These are phyloP conservation scores for Phaeotremella fagi DNA, from an alignment of 768 basidiomycete genomes.

Conservation along the genomic window DNA sequence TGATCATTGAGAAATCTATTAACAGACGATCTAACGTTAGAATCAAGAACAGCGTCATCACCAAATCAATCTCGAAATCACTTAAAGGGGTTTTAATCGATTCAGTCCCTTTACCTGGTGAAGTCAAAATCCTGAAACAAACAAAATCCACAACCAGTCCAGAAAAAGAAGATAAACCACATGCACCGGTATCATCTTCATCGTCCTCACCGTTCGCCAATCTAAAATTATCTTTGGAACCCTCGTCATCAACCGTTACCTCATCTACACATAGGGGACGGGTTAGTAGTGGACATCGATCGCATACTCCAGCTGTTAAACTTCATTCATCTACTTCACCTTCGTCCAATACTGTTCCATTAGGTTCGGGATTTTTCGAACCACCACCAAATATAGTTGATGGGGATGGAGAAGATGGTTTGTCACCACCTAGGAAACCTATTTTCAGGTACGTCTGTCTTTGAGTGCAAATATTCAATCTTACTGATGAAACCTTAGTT, in stretches of 20 bases:
- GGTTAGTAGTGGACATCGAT: slow-evolving; percentile 3
- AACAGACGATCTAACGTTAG: not conserved
- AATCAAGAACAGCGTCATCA: not conserved
- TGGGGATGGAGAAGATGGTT: not conserved
- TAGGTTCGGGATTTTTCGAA: slow-evolving; percentile 6
- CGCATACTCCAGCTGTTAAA: slow-evolving; percentile 15
- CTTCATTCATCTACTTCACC: not conserved
- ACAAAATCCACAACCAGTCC: not conserved
- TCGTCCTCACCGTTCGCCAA: slow-evolving; percentile 4
- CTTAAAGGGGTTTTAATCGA: slow-evolving; percentile 13
- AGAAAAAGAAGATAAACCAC: not conserved
- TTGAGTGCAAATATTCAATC: not conserved
- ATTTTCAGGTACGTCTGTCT: not conserved
- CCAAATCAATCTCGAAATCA: slow-evolving; percentile 6
- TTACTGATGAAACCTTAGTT: no score
- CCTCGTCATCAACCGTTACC: slow-evolving; percentile 10
- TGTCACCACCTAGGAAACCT: not conserved
- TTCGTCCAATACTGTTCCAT: not conserved
- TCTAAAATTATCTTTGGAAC: slow-evolving; percentile 15
- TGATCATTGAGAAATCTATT: no score
- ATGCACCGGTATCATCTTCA: not conserved
- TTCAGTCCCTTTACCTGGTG: slow-evolving; percentile 13
- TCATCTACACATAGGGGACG: not conserved
- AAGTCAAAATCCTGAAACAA: not conserved
- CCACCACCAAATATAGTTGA: not conserved